Conservation (phyloP, 805 yeast genomes). For the Isabelozyma gotoi region DNA sequence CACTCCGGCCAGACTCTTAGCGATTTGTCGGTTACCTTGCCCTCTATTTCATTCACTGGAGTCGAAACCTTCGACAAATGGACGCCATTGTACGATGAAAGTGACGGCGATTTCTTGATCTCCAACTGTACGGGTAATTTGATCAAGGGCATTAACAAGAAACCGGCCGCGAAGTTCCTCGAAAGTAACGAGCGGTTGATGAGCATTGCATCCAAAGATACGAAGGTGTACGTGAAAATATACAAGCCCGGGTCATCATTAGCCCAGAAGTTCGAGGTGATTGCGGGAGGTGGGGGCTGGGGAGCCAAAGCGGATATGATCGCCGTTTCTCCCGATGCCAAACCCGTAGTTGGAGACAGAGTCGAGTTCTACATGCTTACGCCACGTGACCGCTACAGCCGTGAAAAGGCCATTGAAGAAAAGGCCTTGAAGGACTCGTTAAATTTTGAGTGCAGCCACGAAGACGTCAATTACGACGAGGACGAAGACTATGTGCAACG, state of each 20-base stretch:
- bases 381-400: slow-evolving; percentile 27
- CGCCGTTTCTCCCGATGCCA: slow-evolving; percentile 62
- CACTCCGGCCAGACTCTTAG: slow-evolving; percentile 30
- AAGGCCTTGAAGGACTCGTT: slow-evolving; percentile 1
- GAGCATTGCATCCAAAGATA: slow-evolving; percentile 41
- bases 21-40: slow-evolving; percentile 23
- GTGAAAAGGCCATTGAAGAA: not conserved
- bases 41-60: slow-evolving; percentile 6
- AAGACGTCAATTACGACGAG: slow-evolving; percentile 22
- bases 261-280: slow-evolving; percentile 45
- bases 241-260: slow-evolving; percentile 7
- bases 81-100: slow-evolving; percentile 26
- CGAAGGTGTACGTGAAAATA: slow-evolving; percentile 40
- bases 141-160: slow-evolving; percentile 52
- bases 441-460: slow-evolving; percentile 31
- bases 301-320: slow-evolving; percentile 65
- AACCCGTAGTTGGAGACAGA: slow-evolving; percentile 42
- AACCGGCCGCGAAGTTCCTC: slow-evolving; percentile 57
- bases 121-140: slow-evolving; percentile 58
- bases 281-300: slow-evolving; percentile 81
- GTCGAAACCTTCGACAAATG: slow-evolving; percentile 24
- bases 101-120: slow-evolving; percentile 23
- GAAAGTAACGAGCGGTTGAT: slow-evolving; percentile 44
- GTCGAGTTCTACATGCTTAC: slow-evolving; percentile 48
- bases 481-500: not conserved